These are phyloP conservation scores for Solanum medicagineum DNA, from an alignment of 257 asterid species.

Conservation along the genomic window DNA sequence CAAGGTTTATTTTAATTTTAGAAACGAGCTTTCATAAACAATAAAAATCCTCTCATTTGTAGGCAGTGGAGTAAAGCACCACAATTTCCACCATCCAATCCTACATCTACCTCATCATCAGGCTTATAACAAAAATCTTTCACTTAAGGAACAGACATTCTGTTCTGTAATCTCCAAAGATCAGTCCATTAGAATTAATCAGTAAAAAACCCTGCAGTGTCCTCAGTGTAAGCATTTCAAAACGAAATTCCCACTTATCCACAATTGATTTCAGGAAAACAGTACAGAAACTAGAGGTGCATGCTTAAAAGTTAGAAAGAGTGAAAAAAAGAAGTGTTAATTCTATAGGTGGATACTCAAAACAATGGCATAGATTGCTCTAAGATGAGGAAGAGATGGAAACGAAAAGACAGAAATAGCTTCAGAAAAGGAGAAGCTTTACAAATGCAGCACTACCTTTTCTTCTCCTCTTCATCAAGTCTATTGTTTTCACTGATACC, in stretches of 20 bases:
- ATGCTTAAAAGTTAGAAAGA: neutral
- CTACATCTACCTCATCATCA: neutral
- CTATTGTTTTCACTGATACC: conserved; percentile 55
- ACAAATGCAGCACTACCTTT: conserved; percentile 49
- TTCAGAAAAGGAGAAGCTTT: neutral
- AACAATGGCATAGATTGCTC: neutral
- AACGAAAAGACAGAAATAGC: neutral
- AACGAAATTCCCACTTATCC: neutral
- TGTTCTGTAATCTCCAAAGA: neutral
- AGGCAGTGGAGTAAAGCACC: neutral
- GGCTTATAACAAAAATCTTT: neutral
- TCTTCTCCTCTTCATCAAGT: conserved; percentile 72
- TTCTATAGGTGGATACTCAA: neutral
- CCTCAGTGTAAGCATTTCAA: neutral
- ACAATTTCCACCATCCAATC: neutral
- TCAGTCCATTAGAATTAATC: neutral
- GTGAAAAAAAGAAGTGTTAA: neutral
- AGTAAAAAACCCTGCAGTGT: neutral
- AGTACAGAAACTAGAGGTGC: neutral
- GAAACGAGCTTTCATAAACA: neutral
- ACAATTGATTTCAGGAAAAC: neutral
- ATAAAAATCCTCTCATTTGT: neutral
- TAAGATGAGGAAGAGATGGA: neutral
- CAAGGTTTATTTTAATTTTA: neutral
- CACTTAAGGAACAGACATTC: neutral